Base-by-base conservation (phyloP, 2,329 filamentous ascomycete species). In the Alternaria sp. region DNA sequence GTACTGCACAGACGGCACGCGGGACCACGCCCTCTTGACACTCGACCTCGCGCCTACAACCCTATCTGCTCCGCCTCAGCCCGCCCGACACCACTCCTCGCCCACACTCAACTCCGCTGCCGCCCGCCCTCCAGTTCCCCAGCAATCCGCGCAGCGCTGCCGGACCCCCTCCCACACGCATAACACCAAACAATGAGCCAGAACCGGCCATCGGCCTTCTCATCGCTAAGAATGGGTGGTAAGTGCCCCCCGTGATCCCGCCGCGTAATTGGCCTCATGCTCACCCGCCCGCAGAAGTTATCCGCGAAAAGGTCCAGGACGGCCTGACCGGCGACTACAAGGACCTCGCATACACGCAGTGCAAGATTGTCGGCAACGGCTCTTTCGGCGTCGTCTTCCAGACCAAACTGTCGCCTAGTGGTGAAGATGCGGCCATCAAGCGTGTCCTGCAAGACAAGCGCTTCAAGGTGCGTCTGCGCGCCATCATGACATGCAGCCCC, bases 341-440 rank as follows among this genome's bases (percentile, higher is more conserved):
- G 82, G 96, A 99, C 77, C 89, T 99, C 84, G 93, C 97, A 81
- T 99, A 99, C 83, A 98, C 96, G 60, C 96, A 98, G 81, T 98
- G 95, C 87, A 99, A 99, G 85, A 98, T 99, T 77, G 96, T 99
- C 53, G 96, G 96, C 81, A 99, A 99, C 84, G 96, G 96, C 72
- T 98, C 95, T 37, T 99, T 99, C 75, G 96, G 96, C 70, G 95
- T 99, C 55, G 96, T 99, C 70, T 99, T 99, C 82, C 96, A 99
- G 85, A 99, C 96, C 61, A 98, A 98, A 85, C 88, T 99, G 76
- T 95, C 95, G 65, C 96, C 96, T n/a, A 96, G 92, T 68, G 95
- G 95, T 69, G 96, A 99, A 82, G 96, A 99, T 84, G 96, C 96
- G 58, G 96, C 96, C 80, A 99, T 99, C 87, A 99, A 99, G 87